Evolutionary conservation across 768 basidiomycete genomes (phyloP).

Genomic region (Amyloporia xantha): DNA sequence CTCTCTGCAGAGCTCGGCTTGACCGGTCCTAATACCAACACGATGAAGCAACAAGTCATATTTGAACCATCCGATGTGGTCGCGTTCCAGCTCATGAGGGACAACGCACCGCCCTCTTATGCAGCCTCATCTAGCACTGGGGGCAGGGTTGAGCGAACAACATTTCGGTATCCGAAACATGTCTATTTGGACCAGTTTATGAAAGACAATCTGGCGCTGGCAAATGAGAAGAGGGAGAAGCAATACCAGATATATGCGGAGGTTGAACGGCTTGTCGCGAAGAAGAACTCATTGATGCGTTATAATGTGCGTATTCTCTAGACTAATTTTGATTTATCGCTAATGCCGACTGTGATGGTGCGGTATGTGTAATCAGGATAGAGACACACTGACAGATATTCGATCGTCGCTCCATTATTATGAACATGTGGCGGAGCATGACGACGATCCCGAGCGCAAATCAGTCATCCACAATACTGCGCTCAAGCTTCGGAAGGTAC

Average conservation of each 20-base stretch:
- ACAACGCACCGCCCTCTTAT: slow-evolving; percentile 17
- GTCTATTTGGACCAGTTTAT: slow-evolving; percentile 74
- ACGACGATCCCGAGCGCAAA: slow-evolving; percentile 41
- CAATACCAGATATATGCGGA: slow-evolving; percentile 39
- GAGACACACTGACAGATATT: slow-evolving; percentile 58
- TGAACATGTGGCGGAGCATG: slow-evolving; percentile 52
- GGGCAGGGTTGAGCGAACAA: slow-evolving; percentile 22
- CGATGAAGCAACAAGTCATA: slow-evolving; percentile 48
- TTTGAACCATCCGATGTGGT: slow-evolving; percentile 57
- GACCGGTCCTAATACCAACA: slow-evolving; percentile 19
- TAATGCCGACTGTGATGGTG: background rate
- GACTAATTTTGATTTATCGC: too few species aligned
- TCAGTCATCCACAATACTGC: slow-evolving; percentile 36
- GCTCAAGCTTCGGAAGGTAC: slow-evolving; percentile 43
- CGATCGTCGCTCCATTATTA: slow-evolving; percentile 62
- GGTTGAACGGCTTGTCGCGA: slow-evolving; percentile 38
- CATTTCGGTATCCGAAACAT: slow-evolving; percentile 54
- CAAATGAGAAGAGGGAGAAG: slow-evolving; percentile 28
- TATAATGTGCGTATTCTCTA: slow-evolving; percentile 54
- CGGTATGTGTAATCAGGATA: slow-evolving; percentile 35
- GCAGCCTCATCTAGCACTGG: slow-evolving; percentile 11
- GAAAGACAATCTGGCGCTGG: slow-evolving; percentile 43
- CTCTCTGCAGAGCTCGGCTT: slow-evolving; percentile 38
- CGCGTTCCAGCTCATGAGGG: slow-evolving; percentile 43
- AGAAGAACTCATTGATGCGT: slow-evolving; percentile 41